Percentiles rank a stretch among this genome's conserved stretches.
Conservation (phyloP, 805 yeast species). For the Monosporozyma aquatica region DNA sequence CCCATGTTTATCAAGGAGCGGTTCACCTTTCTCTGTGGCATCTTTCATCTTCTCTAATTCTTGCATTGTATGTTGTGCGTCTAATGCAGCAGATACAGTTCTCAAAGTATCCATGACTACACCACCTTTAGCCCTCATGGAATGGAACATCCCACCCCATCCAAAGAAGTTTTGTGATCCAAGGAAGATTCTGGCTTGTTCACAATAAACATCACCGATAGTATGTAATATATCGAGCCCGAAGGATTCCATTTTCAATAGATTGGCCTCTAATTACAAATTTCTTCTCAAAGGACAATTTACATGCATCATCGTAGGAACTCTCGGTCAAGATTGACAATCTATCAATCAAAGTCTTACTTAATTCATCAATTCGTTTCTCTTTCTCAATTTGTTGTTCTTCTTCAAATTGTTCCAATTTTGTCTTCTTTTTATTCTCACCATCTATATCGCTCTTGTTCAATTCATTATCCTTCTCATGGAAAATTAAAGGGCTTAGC, state of each 20-base stretch:
- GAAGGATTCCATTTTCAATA: constrained; percentile 71
- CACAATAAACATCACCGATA: constrained; percentile 58
- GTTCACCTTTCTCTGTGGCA: constrained; percentile 31
- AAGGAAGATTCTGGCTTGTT: constrained; percentile 55
- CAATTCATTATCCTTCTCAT: not conserved
- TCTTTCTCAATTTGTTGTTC: constrained; percentile 61
- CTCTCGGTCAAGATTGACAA: constrained; percentile 53
- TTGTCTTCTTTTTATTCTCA: constrained; percentile 33
- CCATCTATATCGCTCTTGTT: constrained; percentile 3
- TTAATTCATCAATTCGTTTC: constrained; percentile 53
- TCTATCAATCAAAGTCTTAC: constrained; percentile 47
- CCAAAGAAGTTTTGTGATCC: constrained; percentile 58
- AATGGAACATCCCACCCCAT: constrained; percentile 62
- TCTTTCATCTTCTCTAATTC: constrained; percentile 62
- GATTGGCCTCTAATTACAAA: constrained; percentile 75
- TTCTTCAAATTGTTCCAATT: constrained; percentile 59
- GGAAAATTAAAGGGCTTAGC: not conserved
- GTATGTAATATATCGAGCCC: constrained; percentile 76
- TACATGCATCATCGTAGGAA: constrained; percentile 52
- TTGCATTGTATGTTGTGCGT: constrained; percentile 71
- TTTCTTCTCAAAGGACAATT: constrained; percentile 52
- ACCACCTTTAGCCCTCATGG: constrained; percentile 64
- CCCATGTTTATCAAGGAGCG: constrained; percentile 38
- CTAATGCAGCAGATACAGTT: constrained; percentile 63
- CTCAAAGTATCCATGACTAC: constrained; percentile 64